Base-by-base conservation (phyloP, 805 yeast species). In the Hyphopichia homilentoma region DNA sequence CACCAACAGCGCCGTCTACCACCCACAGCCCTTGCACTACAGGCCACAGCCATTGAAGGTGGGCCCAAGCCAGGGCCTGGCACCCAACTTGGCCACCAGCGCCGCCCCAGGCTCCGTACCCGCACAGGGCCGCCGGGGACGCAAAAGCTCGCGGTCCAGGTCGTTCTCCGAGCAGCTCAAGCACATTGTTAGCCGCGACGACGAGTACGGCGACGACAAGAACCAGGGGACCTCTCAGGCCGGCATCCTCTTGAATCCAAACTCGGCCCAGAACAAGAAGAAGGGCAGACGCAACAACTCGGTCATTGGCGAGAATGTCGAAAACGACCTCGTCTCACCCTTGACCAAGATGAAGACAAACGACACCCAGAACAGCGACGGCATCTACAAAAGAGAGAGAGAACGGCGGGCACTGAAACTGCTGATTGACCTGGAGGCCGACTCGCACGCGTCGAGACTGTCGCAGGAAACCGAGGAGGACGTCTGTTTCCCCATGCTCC, bases 381-480 rank as follows among this genome's bases (percentile, higher is more conserved):
- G 25, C 16, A 29, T 20, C 22, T 20, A n/a, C 7, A 25, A 32
- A 20, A 29, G 29, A 8, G 46, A 44, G 31, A 47, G 58, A 27
- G 64, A 59, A 27, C 43, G 63, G 36, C 48, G 75, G 38, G 45
- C 61, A 18, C 50, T 70, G 30, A 42, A 55, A 39, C 41, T 64
- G 5, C 48, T 73, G 9, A 57, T 63, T 25, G 87, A 81, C 47
- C 73, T 79, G 39, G 90, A 83, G 43, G 73, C 70, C 14, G 82
- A 75, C 45, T 82, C 89, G 2, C 84, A 77, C 45, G 84, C 80
- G 2, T 81, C 90, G 7, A 69, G 87, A 43, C 77, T 80, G 13
- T 80, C 89, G 4, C 95, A 85, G 46, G 96, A 88, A 52, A 87
- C 96, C 0, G 97, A 90, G 50, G 96, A 87, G 53, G 97, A 90